phyloP scores from a whole-genome alignment of 1,284 basidiomycete genomes.

The Psilocybe mexicana region DNA sequence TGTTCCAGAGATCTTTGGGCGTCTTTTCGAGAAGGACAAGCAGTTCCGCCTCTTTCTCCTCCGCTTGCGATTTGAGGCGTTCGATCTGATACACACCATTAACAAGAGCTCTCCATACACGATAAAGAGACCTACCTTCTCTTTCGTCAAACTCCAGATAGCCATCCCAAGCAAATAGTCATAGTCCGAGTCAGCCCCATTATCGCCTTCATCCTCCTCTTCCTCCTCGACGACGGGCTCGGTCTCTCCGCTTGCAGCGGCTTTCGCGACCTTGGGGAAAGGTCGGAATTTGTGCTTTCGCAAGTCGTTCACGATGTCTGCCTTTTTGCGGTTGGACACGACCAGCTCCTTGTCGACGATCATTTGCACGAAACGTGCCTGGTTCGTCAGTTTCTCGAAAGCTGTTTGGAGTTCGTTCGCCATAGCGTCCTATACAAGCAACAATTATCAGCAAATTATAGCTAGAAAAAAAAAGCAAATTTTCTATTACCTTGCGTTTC shows the following conservation, averaged over 20 bases:
- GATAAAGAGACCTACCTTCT: constrained; percentile 68
- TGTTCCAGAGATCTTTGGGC: constrained; percentile 89
- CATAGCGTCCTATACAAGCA: constrained; percentile 73
- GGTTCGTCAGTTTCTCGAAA: constrained; percentile 89
- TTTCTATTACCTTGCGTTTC: constrained; percentile 79
- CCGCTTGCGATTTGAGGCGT: constrained; percentile 80
- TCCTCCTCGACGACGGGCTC: constrained; percentile 48
- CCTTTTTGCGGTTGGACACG: constrained; percentile 93
- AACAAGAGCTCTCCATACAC: constrained; percentile 3
- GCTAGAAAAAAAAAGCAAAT: neutral
- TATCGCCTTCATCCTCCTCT: constrained; percentile 46
- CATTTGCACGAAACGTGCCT: constrained; percentile 97
- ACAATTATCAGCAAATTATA: neutral
- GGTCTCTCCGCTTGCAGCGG: constrained; percentile 70
- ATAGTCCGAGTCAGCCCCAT: constrained; percentile 84
- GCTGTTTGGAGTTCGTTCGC: constrained; percentile 83
- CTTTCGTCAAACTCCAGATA: constrained; percentile 92
- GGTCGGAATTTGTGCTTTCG: constrained; percentile 85
- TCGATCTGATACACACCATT: constrained; percentile 65
- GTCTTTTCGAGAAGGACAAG: constrained; percentile 77
- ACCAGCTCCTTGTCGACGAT: constrained; percentile 88
- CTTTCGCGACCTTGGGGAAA: constrained; percentile 80
- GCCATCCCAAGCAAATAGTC: constrained; percentile 97
- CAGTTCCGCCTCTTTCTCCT: constrained; percentile 84
- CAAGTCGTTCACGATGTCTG: constrained; percentile 84